These are phyloP conservation scores for Pythium volutum DNA, from an alignment of 352 stramenopile species.

Conservation along the genomic window DNA sequence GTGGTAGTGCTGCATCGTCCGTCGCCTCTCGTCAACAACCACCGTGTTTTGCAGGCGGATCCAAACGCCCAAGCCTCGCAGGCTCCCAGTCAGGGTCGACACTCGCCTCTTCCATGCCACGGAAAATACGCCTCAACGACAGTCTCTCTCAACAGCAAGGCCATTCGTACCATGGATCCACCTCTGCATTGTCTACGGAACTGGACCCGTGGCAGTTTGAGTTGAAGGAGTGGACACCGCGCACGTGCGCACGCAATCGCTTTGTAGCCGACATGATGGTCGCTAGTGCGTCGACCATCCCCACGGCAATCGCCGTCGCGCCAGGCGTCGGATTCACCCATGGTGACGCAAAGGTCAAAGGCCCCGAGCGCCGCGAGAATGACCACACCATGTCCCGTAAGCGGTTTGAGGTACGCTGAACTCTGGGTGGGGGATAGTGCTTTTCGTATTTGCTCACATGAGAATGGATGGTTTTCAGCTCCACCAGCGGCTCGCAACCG, in stretches of 20 bases:
- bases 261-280: conserved; percentile 24
- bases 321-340: conserved; percentile 42
- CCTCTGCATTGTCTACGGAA: background rate
- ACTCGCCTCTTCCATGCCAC: background rate
- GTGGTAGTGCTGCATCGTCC: conserved; percentile 1
- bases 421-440: background rate
- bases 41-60: background rate
- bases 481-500: conserved; percentile 51
- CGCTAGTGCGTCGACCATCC: conserved; percentile 18
- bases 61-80: conserved; percentile 1
- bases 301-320: conserved; percentile 23
- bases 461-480: conserved; percentile 34
- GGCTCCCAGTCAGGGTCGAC: conserved; percentile 11
- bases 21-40: background rate
- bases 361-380: conserved; percentile 37
- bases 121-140: conserved; percentile 21
- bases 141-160: conserved; percentile 14
- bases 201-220: conserved; percentile 22
- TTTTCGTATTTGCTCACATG: background rate
- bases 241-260: background rate
- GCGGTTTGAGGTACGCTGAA: conserved; percentile 50
- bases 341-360: conserved; percentile 40
- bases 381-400: conserved; percentile 62
- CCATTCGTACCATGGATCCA: conserved; percentile 1
- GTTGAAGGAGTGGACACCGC: background rate